phyloP scores from a whole-genome alignment of 2,329 filamentous ascomycete species.

The Fusarium graminum region DNA sequence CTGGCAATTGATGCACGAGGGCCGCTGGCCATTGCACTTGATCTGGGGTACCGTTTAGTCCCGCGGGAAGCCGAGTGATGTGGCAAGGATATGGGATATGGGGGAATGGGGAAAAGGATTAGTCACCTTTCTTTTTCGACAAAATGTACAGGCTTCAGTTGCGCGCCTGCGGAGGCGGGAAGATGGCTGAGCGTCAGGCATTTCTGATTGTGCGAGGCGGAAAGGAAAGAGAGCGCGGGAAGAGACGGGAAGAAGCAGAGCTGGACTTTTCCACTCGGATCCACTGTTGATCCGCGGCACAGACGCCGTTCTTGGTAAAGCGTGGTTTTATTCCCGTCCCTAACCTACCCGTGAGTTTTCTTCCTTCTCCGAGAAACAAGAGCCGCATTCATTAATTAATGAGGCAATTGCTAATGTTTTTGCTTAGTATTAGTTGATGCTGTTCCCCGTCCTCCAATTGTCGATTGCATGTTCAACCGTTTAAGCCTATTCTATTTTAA shows the following conservation, averaged over 20 bases:
- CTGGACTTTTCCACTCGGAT: constrained; percentile 1
- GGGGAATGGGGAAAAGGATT: background rate
- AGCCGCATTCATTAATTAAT: background rate
- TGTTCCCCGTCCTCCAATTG: background rate
- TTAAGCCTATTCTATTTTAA: background rate
- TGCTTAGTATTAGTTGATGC: background rate
- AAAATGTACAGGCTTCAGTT: constrained; percentile 51
- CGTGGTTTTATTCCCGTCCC: background rate
- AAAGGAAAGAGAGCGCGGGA: constrained; percentile 17
- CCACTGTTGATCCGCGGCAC: constrained; percentile 32
- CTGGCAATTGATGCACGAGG: constrained; percentile 36
- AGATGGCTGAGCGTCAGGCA: constrained; percentile 18
- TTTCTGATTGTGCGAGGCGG: constrained; percentile 1
- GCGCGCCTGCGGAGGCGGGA: constrained; percentile 46
- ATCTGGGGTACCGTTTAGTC: constrained; percentile 54
- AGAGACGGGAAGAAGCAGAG: constrained; percentile 19
- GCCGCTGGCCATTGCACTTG: constrained; percentile 58
- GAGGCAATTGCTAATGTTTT: background rate
- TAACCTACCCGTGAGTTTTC: constrained; percentile 5
- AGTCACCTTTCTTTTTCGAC: constrained; percentile 50
- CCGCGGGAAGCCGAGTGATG: constrained; percentile 13
- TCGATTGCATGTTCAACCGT: background rate
- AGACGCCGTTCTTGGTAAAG: background rate
- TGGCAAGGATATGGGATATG: background rate
- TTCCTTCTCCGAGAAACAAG: background rate